phyloP scores from a whole-genome alignment of 164 flowering plant species.

The Chimonanthus salicifolius region DNA sequence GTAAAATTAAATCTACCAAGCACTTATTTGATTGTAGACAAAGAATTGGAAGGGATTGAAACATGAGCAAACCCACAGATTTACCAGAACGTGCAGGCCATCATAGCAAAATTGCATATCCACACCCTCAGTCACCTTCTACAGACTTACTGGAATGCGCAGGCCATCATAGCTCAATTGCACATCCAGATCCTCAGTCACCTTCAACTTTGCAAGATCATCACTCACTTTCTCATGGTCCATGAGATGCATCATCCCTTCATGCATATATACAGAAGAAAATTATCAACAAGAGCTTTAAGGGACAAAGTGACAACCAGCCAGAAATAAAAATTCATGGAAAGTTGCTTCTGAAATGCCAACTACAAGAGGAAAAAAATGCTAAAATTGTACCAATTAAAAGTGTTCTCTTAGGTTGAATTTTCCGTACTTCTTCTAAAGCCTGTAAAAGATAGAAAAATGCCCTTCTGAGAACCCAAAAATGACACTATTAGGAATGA shows the following conservation, averaged over 20 bases:
- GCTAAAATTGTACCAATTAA: conserved; percentile 60
- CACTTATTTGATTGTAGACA: not conserved
- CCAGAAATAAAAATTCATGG: not conserved
- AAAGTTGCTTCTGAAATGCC: not conserved
- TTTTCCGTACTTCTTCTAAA: conserved; percentile 85
- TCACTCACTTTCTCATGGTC: conserved; percentile 80
- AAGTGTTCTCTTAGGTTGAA: conserved; percentile 73
- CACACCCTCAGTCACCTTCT: conserved; percentile 68
- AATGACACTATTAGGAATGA: not conserved
- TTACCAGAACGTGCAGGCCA: conserved; percentile 72
- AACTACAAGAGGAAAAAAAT: not conserved
- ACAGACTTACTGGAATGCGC: conserved; percentile 59
- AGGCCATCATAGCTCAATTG: conserved; percentile 90
- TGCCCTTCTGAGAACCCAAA: conserved; percentile 1
- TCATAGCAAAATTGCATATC: conserved; percentile 87
- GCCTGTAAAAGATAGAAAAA: conserved; percentile 41
- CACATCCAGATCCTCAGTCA: conserved; percentile 77
- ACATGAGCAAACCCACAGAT: conserved; percentile 28
- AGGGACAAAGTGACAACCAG: not conserved
- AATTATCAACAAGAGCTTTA: not conserved
- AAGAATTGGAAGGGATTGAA: conserved; percentile 6
- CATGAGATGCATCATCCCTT: conserved; percentile 99
- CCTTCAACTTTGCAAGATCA: conserved; percentile 51
- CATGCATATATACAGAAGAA: conserved; percentile 1
- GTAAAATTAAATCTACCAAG: not conserved